phyloP scores from a whole-genome alignment of 2,329 filamentous ascomycete species.

The Curvularia sp. region DNA sequence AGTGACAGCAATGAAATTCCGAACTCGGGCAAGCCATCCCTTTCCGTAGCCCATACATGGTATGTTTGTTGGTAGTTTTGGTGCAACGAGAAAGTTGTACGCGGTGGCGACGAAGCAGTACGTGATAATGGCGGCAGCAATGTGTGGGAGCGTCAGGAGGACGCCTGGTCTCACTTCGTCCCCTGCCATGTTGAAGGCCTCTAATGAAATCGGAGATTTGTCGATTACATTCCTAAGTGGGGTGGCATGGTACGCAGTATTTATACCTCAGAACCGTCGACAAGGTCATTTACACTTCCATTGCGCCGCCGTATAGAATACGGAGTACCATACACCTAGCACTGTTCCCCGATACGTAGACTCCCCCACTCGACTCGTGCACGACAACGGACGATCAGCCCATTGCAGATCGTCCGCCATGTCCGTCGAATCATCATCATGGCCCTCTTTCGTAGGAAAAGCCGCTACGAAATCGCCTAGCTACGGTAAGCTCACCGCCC shows the following conservation, averaged over 20 bases:
- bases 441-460: neutral
- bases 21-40: constrained; percentile 27
- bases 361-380: neutral
- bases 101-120: constrained; percentile 24
- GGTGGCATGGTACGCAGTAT: neutral
- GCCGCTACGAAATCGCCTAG: neutral
- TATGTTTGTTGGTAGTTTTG: constrained; percentile 25
- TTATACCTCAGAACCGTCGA: neutral
- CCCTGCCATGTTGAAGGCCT: constrained; percentile 2
- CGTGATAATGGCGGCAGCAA: constrained; percentile 24
- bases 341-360: neutral
- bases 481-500: neutral
- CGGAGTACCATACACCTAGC: neutral
- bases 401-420: neutral
- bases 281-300: neutral
- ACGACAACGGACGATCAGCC: neutral
- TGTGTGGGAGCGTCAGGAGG: constrained; percentile 7
- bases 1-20: constrained; percentile 30
- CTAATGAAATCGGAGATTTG: neutral
- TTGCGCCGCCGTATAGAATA: neutral
- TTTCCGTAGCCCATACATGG: constrained; percentile 39
- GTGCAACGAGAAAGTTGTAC: constrained; percentile 23
- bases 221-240: neutral
- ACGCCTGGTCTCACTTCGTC: neutral
- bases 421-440: neutral